Percentiles rank a stretch among this genome's conserved stretches.
These are phyloP conservation scores for Artemisia argyi DNA, from an alignment of 129 eudicot genomes.

Conservation along the genomic window DNA sequence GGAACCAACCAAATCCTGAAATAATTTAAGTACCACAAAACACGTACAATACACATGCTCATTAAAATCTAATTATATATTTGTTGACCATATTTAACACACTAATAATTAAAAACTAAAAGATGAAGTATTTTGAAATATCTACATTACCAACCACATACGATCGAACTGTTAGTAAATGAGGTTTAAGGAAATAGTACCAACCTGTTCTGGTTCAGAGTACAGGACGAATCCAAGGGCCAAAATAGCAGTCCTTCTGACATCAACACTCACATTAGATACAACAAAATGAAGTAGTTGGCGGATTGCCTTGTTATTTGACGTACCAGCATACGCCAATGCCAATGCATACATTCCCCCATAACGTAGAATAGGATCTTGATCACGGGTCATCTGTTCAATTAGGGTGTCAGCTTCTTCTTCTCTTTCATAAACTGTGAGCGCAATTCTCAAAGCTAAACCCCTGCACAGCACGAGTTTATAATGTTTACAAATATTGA, in stretches of 20 bases:
- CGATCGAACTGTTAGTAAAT: too few relatives aligned
- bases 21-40: too few relatives aligned
- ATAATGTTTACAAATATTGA: background rate
- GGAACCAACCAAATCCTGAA: too few relatives aligned
- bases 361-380: conserved; percentile 89
- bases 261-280: conserved; percentile 95
- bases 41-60: too few relatives aligned
- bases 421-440: conserved; percentile 97
- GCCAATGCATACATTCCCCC: conserved; percentile 99
- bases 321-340: conserved; percentile 93
- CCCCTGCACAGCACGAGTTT: conserved; percentile 47
- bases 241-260: conserved; percentile 93
- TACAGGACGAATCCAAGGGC: conserved; percentile 96
- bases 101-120: too few relatives aligned
- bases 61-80: too few relatives aligned
- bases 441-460: conserved; percentile 87
- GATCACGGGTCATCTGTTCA: conserved; percentile 98
- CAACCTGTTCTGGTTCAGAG: conserved; percentile 98
- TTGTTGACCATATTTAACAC: too few relatives aligned
- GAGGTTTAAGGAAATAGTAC: conserved; percentile 17
- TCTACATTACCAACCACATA: too few relatives aligned
- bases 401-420: conserved; percentile 92
- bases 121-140: too few relatives aligned
- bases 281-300: conserved; percentile 95
- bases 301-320: conserved; percentile 92